A percentile compares a stretch with the other conserved stretches of the same genome.
phyloP scores from a whole-genome alignment of 352 stramenopile species.

The Pythium monospermum region DNA sequence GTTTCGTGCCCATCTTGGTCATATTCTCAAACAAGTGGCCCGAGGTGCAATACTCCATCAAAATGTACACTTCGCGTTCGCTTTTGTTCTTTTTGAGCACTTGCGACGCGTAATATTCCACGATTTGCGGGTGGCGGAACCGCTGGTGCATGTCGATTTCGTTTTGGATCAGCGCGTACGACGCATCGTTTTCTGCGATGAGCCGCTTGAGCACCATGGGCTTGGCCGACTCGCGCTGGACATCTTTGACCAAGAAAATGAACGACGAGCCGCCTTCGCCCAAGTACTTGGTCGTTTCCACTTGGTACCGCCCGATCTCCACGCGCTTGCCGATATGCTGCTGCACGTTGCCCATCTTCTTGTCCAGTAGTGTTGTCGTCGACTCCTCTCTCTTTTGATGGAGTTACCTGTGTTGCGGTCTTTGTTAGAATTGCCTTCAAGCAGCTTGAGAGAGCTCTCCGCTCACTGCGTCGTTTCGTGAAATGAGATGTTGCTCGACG shows the following conservation, averaged over 20 bases:
- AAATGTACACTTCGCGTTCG: constrained; percentile 89
- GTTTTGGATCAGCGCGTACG: constrained; percentile 50
- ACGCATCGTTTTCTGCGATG: constrained; percentile 62
- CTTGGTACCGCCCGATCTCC: constrained; percentile 52
- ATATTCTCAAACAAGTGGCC: constrained; percentile 94
- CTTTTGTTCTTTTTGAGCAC: constrained; percentile 25
- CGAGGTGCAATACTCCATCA: constrained; percentile 96
- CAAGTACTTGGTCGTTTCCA: constrained; percentile 71
- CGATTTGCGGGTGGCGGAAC: constrained; percentile 58
- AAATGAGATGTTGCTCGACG: constrained; percentile 6
- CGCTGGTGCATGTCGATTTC: constrained; percentile 75
- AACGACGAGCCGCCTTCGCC: constrained; percentile 76
- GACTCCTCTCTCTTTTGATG: background rate
- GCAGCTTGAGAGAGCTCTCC: background rate
- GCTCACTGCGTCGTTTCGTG: constrained; percentile 19
- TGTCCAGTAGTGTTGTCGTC: too few relatives aligned
- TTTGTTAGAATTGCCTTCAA: background rate
- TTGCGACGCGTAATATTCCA: constrained; percentile 62
- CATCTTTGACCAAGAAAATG: constrained; percentile 78
- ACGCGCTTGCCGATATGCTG: constrained; percentile 68
- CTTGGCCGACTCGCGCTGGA: constrained; percentile 23
- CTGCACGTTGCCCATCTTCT: constrained; percentile 68
- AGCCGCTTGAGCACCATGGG: constrained; percentile 72
- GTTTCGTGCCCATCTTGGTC: constrained; percentile 75
- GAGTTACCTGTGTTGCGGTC: constrained; percentile 2